phyloP scores from a whole-genome alignment of 495 filamentous ascomycete species.

The Schizothecium vesticola region DNA sequence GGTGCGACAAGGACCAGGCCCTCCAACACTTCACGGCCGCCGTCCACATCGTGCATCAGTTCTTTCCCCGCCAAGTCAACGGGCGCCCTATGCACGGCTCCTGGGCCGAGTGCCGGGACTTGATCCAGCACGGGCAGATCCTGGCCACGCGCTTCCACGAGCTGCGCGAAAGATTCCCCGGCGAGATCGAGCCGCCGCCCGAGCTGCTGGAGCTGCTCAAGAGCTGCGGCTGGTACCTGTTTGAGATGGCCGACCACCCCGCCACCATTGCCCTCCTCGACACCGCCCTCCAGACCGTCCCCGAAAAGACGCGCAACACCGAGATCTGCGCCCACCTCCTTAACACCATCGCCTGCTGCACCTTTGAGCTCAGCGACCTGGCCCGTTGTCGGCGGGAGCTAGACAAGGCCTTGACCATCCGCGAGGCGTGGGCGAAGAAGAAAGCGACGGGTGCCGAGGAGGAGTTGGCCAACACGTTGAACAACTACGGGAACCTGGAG shows the following conservation, averaged over 20 bases:
- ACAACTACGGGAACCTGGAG: constrained; percentile 1
- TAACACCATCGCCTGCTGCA: not conserved
- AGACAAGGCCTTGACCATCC: not conserved
- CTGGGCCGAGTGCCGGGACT: not conserved
- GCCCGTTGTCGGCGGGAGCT: not conserved
- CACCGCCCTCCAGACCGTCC: not conserved
- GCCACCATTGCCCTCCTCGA: not conserved
- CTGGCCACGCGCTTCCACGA: not conserved
- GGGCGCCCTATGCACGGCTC: not conserved
- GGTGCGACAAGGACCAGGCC: not conserved
- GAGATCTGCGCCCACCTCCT: not conserved
- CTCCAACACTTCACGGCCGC: not conserved
- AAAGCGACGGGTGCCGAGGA: not conserved
- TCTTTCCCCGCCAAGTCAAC: not conserved
- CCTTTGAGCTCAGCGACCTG: constrained; percentile 4
- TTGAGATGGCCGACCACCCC: not conserved
- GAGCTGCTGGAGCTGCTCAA: not conserved
- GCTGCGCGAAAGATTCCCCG: not conserved
- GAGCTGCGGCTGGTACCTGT: not conserved
- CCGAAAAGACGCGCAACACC: not conserved
- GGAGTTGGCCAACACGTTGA: not conserved
- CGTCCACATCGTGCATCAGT: not conserved
- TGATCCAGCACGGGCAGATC: not conserved
- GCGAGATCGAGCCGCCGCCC: not conserved
- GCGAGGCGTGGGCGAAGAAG: not conserved